Evolutionary conservation across 2,329 filamentous ascomycete species (phyloP), one percentile per base, ranked within the genome.

Genomic region (Cladosporium austrohemisphaericum): DNA sequence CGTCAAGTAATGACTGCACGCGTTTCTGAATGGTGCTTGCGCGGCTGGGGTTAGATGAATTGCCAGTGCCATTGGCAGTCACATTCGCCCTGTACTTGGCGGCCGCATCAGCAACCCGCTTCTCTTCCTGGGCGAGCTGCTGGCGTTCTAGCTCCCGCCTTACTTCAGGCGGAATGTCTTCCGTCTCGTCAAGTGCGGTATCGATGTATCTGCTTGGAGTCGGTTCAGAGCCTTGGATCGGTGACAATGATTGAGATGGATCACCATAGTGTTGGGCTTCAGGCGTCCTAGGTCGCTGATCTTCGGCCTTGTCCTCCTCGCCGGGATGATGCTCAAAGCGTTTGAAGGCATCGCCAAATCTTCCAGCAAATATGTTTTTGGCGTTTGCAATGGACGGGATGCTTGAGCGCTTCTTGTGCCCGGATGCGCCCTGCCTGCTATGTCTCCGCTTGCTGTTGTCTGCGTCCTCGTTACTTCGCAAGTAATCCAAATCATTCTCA

Each of bases 311-410:
- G 19, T 32, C 32, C 9, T 43, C 40, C 10, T 45, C 40, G 5
- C 32, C 33, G 3, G 48, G 19, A 16, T 36, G 41, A 20, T 41
- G 41, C 41, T 98, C 93, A 58, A 97, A 97, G 5, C 86, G 80
- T 62, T 92, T 89, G 71, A 97, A 96, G 3, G 92, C 91, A 60
- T 96, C 91, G 1, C 91, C 89, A 65, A 97, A 96, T 58, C 86
- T 89, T 19, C 90, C 88, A 4, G 84, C 85, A n/a, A 96, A 75
- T 29, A 95, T 81, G 50, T 82, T 88, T 68, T 93, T 95, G 11
- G 57, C 62, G n/a, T 57, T 60, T 5, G 56, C 51, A 48, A 86
- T 77, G 1, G 77, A 80, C 10, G 80, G 78, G 55, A 95, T 69
- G 65, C 88, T 93, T 1, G 83, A 77, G 9, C 87, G 80, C 66